Conservation (phyloP, 2,329 filamentous ascomycete genomes). For the Ampelomyces quisqualis region DNA sequence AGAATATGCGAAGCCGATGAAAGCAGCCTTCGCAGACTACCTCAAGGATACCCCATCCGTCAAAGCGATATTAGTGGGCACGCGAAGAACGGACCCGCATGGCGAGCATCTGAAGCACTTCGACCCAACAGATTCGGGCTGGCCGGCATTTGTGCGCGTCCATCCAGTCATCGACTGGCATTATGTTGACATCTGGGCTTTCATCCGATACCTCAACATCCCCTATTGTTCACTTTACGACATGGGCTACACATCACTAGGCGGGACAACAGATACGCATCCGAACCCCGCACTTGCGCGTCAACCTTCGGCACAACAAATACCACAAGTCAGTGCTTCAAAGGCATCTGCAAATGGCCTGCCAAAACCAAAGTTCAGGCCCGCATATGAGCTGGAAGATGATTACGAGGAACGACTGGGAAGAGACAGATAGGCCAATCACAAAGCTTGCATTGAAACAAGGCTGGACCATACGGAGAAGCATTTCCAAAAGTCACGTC, state of each 20-base stretch:
- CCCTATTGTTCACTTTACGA: slow-evolving; percentile 89
- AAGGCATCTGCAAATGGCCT: slow-evolving; percentile 17
- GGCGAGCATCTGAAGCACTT: slow-evolving; percentile 77
- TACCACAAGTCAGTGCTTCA: slow-evolving; percentile 12
- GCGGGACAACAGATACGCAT: slow-evolving; percentile 82
- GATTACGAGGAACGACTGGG: slow-evolving; percentile 46
- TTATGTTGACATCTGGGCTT: slow-evolving; percentile 93
- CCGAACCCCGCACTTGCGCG: slow-evolving; percentile 70
- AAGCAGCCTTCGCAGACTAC: slow-evolving; percentile 76
- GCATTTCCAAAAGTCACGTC: no score
- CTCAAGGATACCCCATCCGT: slow-evolving; percentile 64
- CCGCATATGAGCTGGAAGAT: slow-evolving; percentile 45
- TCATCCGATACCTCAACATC: slow-evolving; percentile 75
- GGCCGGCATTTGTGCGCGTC: slow-evolving; percentile 89
- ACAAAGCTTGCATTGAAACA: background rate
- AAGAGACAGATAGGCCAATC: slow-evolving; percentile 34
- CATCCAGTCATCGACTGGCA: slow-evolving; percentile 98
- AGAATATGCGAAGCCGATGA: slow-evolving; percentile 77
- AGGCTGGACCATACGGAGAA: no score
- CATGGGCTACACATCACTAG: slow-evolving; percentile 85
- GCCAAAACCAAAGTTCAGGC: slow-evolving; percentile 35
- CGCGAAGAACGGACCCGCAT: slow-evolving; percentile 88
- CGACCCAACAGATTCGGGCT: slow-evolving; percentile 81
- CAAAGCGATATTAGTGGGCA: slow-evolving; percentile 82
- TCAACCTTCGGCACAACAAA: slow-evolving; percentile 22